phyloP scores from a whole-genome alignment of 305 asterid species.

The Plantago coronopus region DNA sequence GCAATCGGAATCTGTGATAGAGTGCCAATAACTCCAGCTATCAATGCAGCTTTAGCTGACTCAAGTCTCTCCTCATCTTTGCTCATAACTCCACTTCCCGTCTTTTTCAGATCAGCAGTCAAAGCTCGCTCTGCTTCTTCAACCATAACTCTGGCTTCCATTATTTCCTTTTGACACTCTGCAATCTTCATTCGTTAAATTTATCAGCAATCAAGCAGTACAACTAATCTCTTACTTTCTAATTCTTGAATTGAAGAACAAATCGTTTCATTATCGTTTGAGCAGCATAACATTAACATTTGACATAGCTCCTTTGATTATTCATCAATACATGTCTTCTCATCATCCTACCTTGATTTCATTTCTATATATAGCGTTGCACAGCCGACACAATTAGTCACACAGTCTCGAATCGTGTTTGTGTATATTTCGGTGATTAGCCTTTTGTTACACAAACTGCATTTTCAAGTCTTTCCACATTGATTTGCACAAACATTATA shows the following conservation, averaged over 20 bases:
- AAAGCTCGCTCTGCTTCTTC: constrained; percentile 78
- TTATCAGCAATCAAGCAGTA: constrained; percentile 19
- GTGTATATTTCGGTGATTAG: too few relatives aligned
- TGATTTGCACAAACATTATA: too few relatives aligned
- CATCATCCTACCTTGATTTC: too few relatives aligned
- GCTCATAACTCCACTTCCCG: constrained; percentile 23
- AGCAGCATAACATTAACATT: too few relatives aligned
- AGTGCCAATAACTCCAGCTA: constrained; percentile 72
- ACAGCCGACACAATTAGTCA: too few relatives aligned
- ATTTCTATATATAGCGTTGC: too few relatives aligned
- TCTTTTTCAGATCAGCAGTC: constrained; percentile 15
- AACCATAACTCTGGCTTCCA: constrained; percentile 72
- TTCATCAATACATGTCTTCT: too few relatives aligned
- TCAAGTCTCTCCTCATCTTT: constrained; percentile 66
- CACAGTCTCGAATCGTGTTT: too few relatives aligned
- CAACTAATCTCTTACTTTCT: not conserved
- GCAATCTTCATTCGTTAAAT: constrained; percentile 52
- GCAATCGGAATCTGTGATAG: constrained; percentile 66
- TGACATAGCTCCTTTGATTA: too few relatives aligned
- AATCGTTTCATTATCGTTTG: too few relatives aligned
- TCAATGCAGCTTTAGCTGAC: constrained; percentile 76
- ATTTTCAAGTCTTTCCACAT: not conserved
- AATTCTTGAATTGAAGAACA: not conserved
- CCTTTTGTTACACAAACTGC: not conserved
- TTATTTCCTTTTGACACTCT: constrained; percentile 86